Evolutionary conservation across 352 stramenopile genomes (phyloP).

Genomic region (Nothophytophthora sp.): DNA sequence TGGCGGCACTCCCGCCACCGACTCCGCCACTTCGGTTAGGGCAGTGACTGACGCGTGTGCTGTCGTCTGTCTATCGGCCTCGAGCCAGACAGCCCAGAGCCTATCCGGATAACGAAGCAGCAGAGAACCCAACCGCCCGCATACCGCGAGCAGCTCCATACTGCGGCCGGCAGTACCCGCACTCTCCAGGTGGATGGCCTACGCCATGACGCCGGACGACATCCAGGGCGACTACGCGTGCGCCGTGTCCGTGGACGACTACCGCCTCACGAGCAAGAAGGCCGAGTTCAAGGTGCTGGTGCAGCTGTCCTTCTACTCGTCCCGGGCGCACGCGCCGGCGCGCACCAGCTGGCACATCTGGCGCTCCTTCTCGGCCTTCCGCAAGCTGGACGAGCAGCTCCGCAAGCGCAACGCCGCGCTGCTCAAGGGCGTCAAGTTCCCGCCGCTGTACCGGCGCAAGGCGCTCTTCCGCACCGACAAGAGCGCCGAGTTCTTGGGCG

Average conservation of each 20-base stretch:
- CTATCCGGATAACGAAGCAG: no score
- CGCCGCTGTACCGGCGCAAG: constrained; percentile 66
- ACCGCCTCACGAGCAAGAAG: constrained; percentile 69
- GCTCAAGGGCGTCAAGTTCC: constrained; percentile 87
- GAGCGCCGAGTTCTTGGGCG: constrained; percentile 64
- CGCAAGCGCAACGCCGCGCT: constrained; percentile 70
- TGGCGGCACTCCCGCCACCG: no score
- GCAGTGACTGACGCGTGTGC: no score
- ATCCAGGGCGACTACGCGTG: constrained; percentile 81
- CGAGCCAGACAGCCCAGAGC: no score
- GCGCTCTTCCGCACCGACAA: constrained; percentile 71
- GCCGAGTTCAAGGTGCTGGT: constrained; percentile 84
- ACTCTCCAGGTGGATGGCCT: constrained; percentile 8
- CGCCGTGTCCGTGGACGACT: constrained; percentile 63
- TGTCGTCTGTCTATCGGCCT: no score
- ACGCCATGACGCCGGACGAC: constrained; percentile 75
- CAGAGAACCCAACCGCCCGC: neutral
- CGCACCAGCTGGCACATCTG: constrained; percentile 85
- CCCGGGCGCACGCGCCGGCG: constrained; percentile 59
- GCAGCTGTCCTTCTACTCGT: constrained; percentile 73
- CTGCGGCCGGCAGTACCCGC: neutral
- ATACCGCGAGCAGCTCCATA: neutral
- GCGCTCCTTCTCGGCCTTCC: constrained; percentile 79
- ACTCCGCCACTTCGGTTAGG: no score
- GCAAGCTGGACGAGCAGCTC: constrained; percentile 81